Percentiles rank a stretch among this genome's conserved stretches.
Evolutionary conservation across 345 rosid genomes (phyloP).

Genomic region (Populus davidiana): DNA sequence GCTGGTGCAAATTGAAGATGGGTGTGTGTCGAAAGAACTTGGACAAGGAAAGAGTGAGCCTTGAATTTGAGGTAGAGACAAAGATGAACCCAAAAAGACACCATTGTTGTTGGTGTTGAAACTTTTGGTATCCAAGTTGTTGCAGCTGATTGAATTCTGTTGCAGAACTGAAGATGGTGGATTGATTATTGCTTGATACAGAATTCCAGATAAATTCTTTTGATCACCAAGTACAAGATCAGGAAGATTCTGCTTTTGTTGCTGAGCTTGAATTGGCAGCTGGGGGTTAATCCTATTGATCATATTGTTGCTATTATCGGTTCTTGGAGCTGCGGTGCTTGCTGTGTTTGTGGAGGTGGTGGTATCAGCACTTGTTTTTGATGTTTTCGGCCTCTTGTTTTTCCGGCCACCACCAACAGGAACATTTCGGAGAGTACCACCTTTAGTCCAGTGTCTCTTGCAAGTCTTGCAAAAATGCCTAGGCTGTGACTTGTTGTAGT

Average conservation of each 20-base stretch:
- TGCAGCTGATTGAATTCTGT: slow-evolving; percentile 22
- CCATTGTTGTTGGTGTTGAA: slow-evolving; percentile 2
- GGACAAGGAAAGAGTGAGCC: slow-evolving; percentile 25
- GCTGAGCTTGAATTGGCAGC: slow-evolving; percentile 21
- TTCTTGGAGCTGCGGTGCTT: neutral
- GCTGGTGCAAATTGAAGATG: slow-evolving; percentile 26
- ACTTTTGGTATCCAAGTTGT: slow-evolving; percentile 13
- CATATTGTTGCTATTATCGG: neutral
- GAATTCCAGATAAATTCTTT: slow-evolving; percentile 19
- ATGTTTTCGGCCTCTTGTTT: slow-evolving; percentile 52
- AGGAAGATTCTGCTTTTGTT: slow-evolving; percentile 27
- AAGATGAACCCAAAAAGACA: slow-evolving; percentile 18
- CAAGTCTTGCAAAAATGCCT: slow-evolving; percentile 88
- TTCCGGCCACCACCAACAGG: slow-evolving; percentile 90
- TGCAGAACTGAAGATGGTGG: slow-evolving; percentile 25
- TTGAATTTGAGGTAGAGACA: slow-evolving; percentile 24
- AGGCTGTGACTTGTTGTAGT: slow-evolving; percentile 87
- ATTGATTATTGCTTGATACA: slow-evolving; percentile 21
- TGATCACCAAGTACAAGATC: slow-evolving; percentile 25
- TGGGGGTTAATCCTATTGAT: slow-evolving; percentile 18
- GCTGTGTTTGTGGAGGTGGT: neutral
- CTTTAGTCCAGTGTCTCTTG: slow-evolving; percentile 93
- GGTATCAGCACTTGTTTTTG: slow-evolving; percentile 12
- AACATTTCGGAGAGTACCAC: slow-evolving; percentile 82
- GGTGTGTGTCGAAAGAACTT: slow-evolving; percentile 25